Evolutionary conservation across 345 rosid genomes (phyloP), one percentile per base, ranked within the genome.

Genomic region (Rhizophora mangle): DNA sequence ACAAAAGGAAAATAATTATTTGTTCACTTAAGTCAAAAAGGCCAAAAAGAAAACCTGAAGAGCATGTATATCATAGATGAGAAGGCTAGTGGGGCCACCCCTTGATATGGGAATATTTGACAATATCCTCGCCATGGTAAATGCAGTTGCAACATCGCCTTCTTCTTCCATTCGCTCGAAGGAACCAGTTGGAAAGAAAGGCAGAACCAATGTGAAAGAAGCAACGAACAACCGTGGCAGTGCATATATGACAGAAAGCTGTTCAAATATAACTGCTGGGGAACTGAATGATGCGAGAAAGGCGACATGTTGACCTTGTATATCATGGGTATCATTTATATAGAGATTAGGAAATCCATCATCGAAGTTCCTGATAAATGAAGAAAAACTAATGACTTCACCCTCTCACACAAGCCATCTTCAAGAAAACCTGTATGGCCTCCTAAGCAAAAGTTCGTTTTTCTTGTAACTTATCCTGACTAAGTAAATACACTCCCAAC

Each of bases 91-190:
- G 1, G 99, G 99, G 65, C 98, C 99, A 68, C 99, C 99, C 74
- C 99, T 85, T 68, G 99, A 90, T 60, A 89, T 87, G 36, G 99
- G 99, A 73, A 95, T 92, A 63, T 95, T 92, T 3, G 99, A 95
- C 57, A 95, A 79, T 74, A 92, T 90, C 84, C 96, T 88, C 0
- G 99, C 97, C 98, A 95, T 86, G 73, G 99, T 90, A 77, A 95
- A 92, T 5, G 98, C 99, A 79, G 98, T 95, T 34, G 99, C 98
- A 27, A 95, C 98, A 76, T 95, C 98, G 57, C 99, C 99, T 82
- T 95, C 99, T 69, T 92, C 98, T 76, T 95, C 99, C 99, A 95
- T 95, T 64, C 98, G 87, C 82, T 95, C 99, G 55, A 95, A 92
- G 67, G 98, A 90, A 58, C 98, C 99, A 65, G 99, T 95, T 8